Evolutionary conservation across 2,329 filamentous ascomycete species (phyloP).

Genomic region (Thelonectria discophora): DNA sequence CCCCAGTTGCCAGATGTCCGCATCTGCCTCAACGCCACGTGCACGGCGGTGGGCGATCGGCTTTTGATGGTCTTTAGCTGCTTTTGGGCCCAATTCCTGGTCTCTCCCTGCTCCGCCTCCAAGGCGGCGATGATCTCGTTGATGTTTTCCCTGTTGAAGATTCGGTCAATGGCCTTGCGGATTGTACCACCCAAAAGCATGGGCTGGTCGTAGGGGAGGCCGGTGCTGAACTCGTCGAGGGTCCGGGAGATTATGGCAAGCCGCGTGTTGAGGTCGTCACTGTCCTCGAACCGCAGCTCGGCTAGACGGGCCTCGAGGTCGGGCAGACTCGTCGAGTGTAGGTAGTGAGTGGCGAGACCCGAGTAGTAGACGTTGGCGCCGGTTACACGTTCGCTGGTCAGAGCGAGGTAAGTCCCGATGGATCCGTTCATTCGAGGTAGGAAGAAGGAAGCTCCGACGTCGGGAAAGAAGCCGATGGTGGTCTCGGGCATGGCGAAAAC

Average conservation of each 20-base stretch:
- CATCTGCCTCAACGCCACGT: slow-evolving; percentile 87
- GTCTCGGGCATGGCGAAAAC: slow-evolving; percentile 99
- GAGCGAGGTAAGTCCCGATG: slow-evolving; percentile 89
- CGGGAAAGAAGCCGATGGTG: slow-evolving; percentile 97
- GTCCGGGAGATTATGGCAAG: slow-evolving; percentile 81
- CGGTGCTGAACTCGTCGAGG: slow-evolving; percentile 90
- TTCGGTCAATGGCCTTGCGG: slow-evolving; percentile 84
- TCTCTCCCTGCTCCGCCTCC: slow-evolving; percentile 58
- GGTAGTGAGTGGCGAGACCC: slow-evolving; percentile 93
- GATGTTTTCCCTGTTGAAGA: slow-evolving; percentile 75
- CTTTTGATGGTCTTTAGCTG: slow-evolving; percentile 78
- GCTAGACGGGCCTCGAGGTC: slow-evolving; percentile 85
- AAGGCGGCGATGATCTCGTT: slow-evolving; percentile 76
- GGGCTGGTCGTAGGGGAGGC: slow-evolving; percentile 78
- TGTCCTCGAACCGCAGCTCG: slow-evolving; percentile 88
- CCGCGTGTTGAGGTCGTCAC: slow-evolving; percentile 68
- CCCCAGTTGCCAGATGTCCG: slow-evolving; percentile 77
- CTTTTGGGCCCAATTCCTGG: slow-evolving; percentile 78
- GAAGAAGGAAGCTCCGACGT: slow-evolving; percentile 97
- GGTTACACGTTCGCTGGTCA: slow-evolving; percentile 85
- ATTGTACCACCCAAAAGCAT: slow-evolving; percentile 74
- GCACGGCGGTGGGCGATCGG: slow-evolving; percentile 86
- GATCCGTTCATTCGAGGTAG: slow-evolving; percentile 87
- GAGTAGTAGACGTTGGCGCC: slow-evolving; percentile 90
- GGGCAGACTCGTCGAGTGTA: slow-evolving; percentile 88